Evolutionary conservation across 768 basidiomycete genomes (phyloP), one percentile per base, ranked within the genome.

Genomic region (Amyloporia xantha): DNA sequence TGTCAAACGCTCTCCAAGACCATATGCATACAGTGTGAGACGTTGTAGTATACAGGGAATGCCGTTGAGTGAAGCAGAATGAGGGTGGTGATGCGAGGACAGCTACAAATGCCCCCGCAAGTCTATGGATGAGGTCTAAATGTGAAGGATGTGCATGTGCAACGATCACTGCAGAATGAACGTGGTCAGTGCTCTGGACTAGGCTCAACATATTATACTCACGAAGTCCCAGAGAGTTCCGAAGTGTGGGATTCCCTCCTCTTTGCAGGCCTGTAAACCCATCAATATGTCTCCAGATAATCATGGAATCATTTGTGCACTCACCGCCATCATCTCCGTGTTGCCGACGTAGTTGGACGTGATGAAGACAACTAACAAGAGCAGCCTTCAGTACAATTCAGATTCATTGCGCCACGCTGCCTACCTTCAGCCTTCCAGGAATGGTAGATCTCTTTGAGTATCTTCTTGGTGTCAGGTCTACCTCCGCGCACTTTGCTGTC

Each of bases 281-380:
- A 11, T 62, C 30, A 21, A 17, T 39, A 19, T 10, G 9, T 17
- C 6, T 19, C 19, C 38, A 7, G 30, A 15, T 33, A 7, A 7
- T 9, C 9, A 39, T 39, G 38, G 10, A 17, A 10, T 10, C 19
- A 39, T 13, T 39, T 39, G 6, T 9, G 20, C 38, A 21, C n/a
- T n/a, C 81, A 88, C 86, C 62, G 84, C 72, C 76, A 86, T 87
- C 52, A 90, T 82, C 59, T 90, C 86, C 12, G 75, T 71, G 64
- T 90, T 89, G 24, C 86, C 86, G 35, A 79, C 73, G 57, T 76
- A 83, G 68, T 90, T 90, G n/a, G 86, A 88, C 6, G 86, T 90
- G 64, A 90, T 85, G 66, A 90, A 86, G 23, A 89, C 81, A 39
- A 90, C 62, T 63, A 54, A 27, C 15, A 20, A n/a, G 30, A 19